Evolutionary conservation across 108 stramenopile species (phyloP), one percentile per base, ranked within the genome.

Genomic region (Aurantiochytrium sp.): DNA sequence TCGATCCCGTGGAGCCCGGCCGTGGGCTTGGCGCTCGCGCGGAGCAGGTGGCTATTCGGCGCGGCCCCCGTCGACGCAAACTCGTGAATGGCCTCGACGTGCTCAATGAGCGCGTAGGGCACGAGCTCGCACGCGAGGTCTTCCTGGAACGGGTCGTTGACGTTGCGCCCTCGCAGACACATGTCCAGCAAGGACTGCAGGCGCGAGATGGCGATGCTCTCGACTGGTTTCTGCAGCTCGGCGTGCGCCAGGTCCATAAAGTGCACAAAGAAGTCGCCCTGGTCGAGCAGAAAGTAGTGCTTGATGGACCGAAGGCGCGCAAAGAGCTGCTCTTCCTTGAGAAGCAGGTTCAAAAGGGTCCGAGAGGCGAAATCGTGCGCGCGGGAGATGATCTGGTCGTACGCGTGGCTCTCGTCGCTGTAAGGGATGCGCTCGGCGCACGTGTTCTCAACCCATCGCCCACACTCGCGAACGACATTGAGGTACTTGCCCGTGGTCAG

Each of bases 181-280:
- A 94, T 91, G 41, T 90, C 90, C 10, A 99, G 88, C 73, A 96
- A 94, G 55, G 95, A 92, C 86, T 97, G 96, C 32, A 98, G 87
- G 1, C 97, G 94, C 45, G 97, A 69, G 32, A 88, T 88, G 6
- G 93, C 91, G 3, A 97, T 91, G 15, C 93, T 87, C 31, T 91
- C 89, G 30, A 90, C 65, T 41, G 87, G 90, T 65, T 93, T 94
- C 53, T 89, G 34, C 22, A 98, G 92, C 88, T 98, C 98, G 24
- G 88, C 92, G 91, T 96, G 96, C 19, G 97, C 97, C 30, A 89
- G 73, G 87, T 99, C 98, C 68, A 99, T 91, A 89, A 99, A 97
- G 87, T 97, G 94, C 68, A 95, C 94, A 86, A 98, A 94, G 90
- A 97, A 97, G 88, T 99, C 99, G 8, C 99, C 99, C 89, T 97